Evolutionary conservation across 169 alveolate genomes (phyloP).

Genomic region (Plasmodium knowlesi): DNA sequence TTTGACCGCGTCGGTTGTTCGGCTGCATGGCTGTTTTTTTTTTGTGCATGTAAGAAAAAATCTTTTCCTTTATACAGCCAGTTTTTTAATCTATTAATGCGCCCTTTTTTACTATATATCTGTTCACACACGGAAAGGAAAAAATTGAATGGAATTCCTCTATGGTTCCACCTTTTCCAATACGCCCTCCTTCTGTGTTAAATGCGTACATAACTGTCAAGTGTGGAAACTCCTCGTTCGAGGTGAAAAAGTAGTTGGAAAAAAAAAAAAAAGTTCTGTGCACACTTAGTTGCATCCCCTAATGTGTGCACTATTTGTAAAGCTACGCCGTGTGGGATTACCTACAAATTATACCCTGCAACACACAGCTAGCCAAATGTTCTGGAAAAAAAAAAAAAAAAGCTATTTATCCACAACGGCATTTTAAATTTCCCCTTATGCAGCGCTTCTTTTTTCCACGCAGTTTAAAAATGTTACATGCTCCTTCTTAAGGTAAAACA

Average conservation of each 20-base stretch:
- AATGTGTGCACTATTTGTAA: slow-evolving; percentile 28
- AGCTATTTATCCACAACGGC: background rate
- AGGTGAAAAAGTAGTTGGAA: background rate
- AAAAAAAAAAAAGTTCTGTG: background rate
- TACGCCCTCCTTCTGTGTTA: background rate
- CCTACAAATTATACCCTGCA: background rate
- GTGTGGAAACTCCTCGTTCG: background rate
- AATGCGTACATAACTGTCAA: slow-evolving; percentile 9
- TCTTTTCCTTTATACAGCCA: slow-evolving; percentile 34
- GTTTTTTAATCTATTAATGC: slow-evolving; percentile 1
- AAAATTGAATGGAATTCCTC: slow-evolving; percentile 2
- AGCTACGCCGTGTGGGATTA: background rate
- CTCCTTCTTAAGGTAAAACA: background rate
- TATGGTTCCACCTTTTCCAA: background rate
- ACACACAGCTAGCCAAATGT: slow-evolving; percentile 52
- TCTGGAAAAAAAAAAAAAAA: slow-evolving; percentile 21
- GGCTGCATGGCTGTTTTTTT: background rate
- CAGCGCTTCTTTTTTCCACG: background rate
- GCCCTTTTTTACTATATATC: background rate
- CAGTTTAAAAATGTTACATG: background rate
- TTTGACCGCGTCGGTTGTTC: background rate
- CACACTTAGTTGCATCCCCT: background rate
- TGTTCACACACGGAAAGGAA: slow-evolving; percentile 16
- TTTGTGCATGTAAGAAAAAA: slow-evolving; percentile 34
- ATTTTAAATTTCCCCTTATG: background rate